Base-by-base conservation (phyloP, 495 filamentous ascomycete species). In the Hypoxylon lienhwacheense region DNA sequence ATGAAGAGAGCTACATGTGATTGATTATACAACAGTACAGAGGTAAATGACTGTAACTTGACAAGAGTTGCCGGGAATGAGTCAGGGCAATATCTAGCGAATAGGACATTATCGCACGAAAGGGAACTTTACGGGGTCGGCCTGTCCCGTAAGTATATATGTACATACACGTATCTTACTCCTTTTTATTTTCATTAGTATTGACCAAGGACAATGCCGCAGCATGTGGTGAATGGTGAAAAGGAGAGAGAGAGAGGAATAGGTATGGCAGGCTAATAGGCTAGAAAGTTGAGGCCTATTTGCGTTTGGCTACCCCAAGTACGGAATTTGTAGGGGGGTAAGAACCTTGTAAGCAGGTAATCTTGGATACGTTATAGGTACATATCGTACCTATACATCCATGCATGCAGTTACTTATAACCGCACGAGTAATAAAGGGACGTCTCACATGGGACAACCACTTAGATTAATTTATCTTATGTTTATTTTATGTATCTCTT, bases 221-320 rank as follows among this genome's bases (percentile, higher is more conserved):
- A n/a, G n/a, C n/a, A n/a, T n/a, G n/a, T n/a, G n/a, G n/a, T n/a
- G n/a, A n/a, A n/a, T n/a, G n/a, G n/a, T n/a, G n/a, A n/a, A n/a
- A n/a, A n/a, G n/a, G n/a, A n/a, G n/a, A n/a, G n/a, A n/a, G n/a
- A n/a, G n/a, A n/a, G n/a, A n/a, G n/a, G n/a, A n/a, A n/a, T n/a
- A n/a, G n/a, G n/a, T n/a, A n/a, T n/a, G n/a, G n/a, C n/a, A n/a
- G n/a, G n/a, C n/a, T n/a, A n/a, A n/a, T n/a, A 24, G 26, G 41
- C 61, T 67, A 64, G 53, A 34, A 67, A 63, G 47, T 66, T 67
- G 55, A 65, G 61, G n/a, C 55, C 45, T 32, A 64, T 70, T 63
- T 67, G 62, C 14, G 59, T 65, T 57, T 65, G 67, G 58, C 54
- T 26, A 26, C 24, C 20, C 4, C 28, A 40, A 49, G 51, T 32